These are phyloP conservation scores for Apium graveolens DNA, from an alignment of 129 eudicot genomes.

Conservation along the genomic window DNA sequence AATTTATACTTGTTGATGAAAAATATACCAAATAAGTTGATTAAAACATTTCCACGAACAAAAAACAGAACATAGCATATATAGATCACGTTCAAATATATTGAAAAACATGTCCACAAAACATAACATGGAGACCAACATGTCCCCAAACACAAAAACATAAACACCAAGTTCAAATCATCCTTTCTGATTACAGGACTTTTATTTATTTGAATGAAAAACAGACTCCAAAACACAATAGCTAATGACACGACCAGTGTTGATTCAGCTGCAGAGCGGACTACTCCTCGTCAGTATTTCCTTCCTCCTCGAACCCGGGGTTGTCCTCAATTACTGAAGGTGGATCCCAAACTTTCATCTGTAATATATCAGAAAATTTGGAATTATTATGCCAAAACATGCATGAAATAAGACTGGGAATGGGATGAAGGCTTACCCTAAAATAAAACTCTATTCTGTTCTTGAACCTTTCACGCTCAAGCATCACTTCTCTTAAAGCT, in stretches of 20 bases:
- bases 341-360: not conserved
- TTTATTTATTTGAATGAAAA: not conserved
- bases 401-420: not conserved
- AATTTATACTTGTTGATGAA: no score
- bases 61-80: not conserved
- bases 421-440: no score
- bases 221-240: not conserved
- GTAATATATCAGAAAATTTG: not conserved
- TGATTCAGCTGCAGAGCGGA: not conserved
- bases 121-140: not conserved
- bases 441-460: no score
- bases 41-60: not conserved
- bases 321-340: not conserved
- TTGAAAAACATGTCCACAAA: no score
- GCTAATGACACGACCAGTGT: not conserved
- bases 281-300: not conserved
- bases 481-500: no score
- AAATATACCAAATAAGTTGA: not conserved
- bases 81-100: not conserved
- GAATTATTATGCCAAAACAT: not conserved
- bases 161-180: not conserved
- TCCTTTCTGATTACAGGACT: not conserved
- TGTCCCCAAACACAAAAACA: not conserved
- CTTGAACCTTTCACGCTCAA: no score
- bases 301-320: not conserved